Base-by-base conservation (phyloP, 768 basidiomycete genomes). In the Collybia nuda region DNA sequence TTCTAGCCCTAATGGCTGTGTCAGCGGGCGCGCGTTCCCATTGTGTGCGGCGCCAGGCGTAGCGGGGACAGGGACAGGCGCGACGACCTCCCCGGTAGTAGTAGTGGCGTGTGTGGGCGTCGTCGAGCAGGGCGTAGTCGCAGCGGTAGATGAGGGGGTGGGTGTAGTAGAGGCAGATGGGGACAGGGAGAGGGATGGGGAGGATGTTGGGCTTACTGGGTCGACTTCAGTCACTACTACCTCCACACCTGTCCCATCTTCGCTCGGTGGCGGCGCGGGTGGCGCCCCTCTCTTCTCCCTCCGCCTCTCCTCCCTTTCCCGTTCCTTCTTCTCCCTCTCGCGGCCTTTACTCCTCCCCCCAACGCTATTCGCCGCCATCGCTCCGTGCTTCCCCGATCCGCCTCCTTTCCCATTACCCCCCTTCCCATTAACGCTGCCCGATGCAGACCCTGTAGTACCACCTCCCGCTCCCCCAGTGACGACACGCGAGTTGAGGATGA, bases 401-500 rank as follows among this genome's bases (percentile, higher is more conserved):
- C 53, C 56, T 54, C 52, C 55, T 46, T 40, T 12, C 36, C 56
- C 56, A 14, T 61, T 65, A 36, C 57, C 55, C 40, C 61, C 70
- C 51, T 61, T 69, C 52, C 62, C 73, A 50, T 59, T 71, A 57
- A 32, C 70, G 57, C 40, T 57, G 42, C 56, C 55, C 2, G 38
- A 48, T 42, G 58, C 48, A 55, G 69, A 53, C 58, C 64, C 47
- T 54, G 53, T 19, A 55, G 67, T 38, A 69, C 69, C 53, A 48
- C 61, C 44, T 47, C 55, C 32, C 17, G 18, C 32, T 3, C 21
- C 24, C 19, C 21, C 21, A 56, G 65, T 44, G 43, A 70, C 54
- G 51, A 57, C 19, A 53, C 68, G 56, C 57, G 76, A 61, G 60
- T 98, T 98, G 53, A 99, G 70, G 51, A 98, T 97, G 43, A 97